Evolutionary conservation across 805 yeast genomes (phyloP), one percentile per base, ranked within the genome.

Genomic region (Priceomyces medius): DNA sequence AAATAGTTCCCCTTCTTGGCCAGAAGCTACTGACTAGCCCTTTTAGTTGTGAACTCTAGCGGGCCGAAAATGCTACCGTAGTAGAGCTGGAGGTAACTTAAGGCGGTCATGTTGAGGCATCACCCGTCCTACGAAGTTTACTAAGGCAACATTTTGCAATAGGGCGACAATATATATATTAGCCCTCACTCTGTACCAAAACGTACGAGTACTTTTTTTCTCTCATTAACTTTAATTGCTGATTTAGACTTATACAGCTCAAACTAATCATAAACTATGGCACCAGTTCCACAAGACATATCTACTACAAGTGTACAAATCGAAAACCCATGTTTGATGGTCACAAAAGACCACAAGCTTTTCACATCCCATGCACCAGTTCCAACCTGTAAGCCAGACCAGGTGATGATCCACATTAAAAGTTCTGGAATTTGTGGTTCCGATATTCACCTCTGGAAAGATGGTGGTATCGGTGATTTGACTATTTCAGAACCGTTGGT

Each of bases 401-500:
- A 53, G 28, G 55, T 54, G 4, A 48, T 50, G 39, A 47, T 56
- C n/a, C 54, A 53, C 24, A 45, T 54, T 10, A 50, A 47, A 37
- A 39, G 49, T 18, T 54, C 57, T 1, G 58, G 59, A 12, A 52
- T 54, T 17, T 56, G 59, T 45, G 59, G 57, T 14, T 38, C 49
- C 13, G 61, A 54, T 43, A 55, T 56, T 12, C 58, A 54, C 20
- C 48, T 49, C 31, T 53, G 55, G 49, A 49, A 50, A 40, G 45
- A 43, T 21, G 56, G 61, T 3, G 45, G 50, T 32, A 48, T 55
- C 34, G 58, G 59, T 0, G 49, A 76, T 38, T 56, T 68, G 43
- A 54, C 52, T 8, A 56, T 71, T 20, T 40, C 55, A 3, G 66
- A 62, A 12, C 58, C 64, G 44, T 57, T 68, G 48, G 59, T 64